These are phyloP conservation scores for grape (Vitis vinifera) DNA, from an alignment of 164 flowering plant genomes.

Conservation along the genomic window ASM3070453v1 NC_081822.1:772001-772500, in stretches of 20 bases:
- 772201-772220: conserved; percentile 76
- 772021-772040: conserved; percentile 85
- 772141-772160: conserved; percentile 29
- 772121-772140: conserved; percentile 81
- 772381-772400: too few species aligned
- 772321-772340: too few species aligned
- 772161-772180: conserved; percentile 39
- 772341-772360: too few species aligned
- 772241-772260: conserved; percentile 39
- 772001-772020: conserved; percentile 93
- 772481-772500: too few species aligned
- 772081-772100: conserved; percentile 93
- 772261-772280: neutral
- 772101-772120: conserved; percentile 89
- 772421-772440: too few species aligned
- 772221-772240: conserved; percentile 72
- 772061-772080: conserved; percentile 97
- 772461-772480: too few species aligned
- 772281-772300: too few species aligned
- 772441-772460: too few species aligned
- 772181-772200: conserved; percentile 56
- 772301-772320: too few species aligned
- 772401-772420: too few species aligned
- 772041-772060: conserved; percentile 76
- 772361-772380: too few species aligned